A percentile compares a stretch with the other conserved stretches of the same genome.
Evolutionary conservation across 148 eudicot genomes (phyloP).

Genomic region (Silene uniflora): DNA sequence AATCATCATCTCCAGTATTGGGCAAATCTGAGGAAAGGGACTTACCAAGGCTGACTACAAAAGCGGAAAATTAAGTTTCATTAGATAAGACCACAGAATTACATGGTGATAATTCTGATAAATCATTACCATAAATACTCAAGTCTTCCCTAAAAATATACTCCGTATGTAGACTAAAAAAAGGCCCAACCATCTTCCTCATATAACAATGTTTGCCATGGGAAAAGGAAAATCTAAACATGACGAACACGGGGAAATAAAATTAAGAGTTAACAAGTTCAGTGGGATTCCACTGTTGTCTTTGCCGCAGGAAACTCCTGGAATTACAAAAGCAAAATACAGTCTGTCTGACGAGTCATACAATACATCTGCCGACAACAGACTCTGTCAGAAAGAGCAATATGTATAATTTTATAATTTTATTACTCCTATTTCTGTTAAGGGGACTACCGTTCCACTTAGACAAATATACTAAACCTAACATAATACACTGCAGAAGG

Average conservation of each 20-base stretch:
- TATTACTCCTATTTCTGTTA: neutral
- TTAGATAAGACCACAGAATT: neutral
- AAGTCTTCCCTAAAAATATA: no score
- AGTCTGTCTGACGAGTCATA: neutral
- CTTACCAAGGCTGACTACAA: slow-evolving; percentile 63
- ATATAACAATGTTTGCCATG: neutral
- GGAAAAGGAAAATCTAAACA: no score
- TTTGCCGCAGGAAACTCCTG: neutral
- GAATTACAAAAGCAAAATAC: neutral
- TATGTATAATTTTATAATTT: neutral
- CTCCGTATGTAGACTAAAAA: no score
- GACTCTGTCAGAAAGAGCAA: neutral
- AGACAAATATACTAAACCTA: neutral
- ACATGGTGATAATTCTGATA: no score
- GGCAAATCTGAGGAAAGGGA: slow-evolving; percentile 35
- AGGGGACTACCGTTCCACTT: neutral
- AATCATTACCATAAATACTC: no score
- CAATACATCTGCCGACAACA: neutral
- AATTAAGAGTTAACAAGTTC: neutral
- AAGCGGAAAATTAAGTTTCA: neutral
- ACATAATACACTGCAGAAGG: neutral
- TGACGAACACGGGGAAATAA: no score
- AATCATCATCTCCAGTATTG: slow-evolving; percentile 38
- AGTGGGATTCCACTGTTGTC: neutral
- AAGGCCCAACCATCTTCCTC: neutral